Evolutionary conservation across 2,329 filamentous ascomycete genomes (phyloP), one percentile per base, ranked within the genome.

Genomic region (Aspergillus eucalypticola): DNA sequence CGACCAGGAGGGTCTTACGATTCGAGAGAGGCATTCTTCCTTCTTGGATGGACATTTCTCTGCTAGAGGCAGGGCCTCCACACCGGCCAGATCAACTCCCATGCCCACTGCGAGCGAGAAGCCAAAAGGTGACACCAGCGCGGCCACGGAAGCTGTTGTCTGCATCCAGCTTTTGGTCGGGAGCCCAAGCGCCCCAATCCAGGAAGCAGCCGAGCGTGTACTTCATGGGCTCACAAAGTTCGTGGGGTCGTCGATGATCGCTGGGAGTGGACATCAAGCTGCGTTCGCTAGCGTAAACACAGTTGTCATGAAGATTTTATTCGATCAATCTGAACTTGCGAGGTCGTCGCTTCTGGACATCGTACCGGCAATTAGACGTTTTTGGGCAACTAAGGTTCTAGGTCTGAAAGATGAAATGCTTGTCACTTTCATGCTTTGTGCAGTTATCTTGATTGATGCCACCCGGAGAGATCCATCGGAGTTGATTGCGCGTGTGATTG

Each of bases 371-470:
- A 86, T 96, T 64, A 86, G 84, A 58, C 83, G 86, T 53, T 86
- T 92, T 78, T 99, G 94, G 93, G 82, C 87, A 64, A 83, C 85
- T n/a, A 90, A 90, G 66, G 84, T 85, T 49, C 76, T 83, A 25
- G 83, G 84, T 13, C 66, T 95, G 53, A 87, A 89, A 66, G 90
- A 94, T 64, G 91, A 92, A 73, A 89, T 96, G 73, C 81, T 96
- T 35, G 87, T 87, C 66, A 86, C 86, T 1, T 78, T 96, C 27
- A 86, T 90, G 63, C 77, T 88, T 8, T 86, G 89, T 64, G 78
- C 90, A 49, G 82, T 90, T 64, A 78, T 84, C 60, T 70, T 90
- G 32, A 73, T 83, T 25, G 79, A 83, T 54, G 71, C 71, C 62
- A 42, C 65, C 58, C 64, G 65, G 54, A 66, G 75, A 71, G 61